These are phyloP conservation scores for Candida koratica DNA, from an alignment of 805 yeast species.

Conservation along the genomic window DNA sequence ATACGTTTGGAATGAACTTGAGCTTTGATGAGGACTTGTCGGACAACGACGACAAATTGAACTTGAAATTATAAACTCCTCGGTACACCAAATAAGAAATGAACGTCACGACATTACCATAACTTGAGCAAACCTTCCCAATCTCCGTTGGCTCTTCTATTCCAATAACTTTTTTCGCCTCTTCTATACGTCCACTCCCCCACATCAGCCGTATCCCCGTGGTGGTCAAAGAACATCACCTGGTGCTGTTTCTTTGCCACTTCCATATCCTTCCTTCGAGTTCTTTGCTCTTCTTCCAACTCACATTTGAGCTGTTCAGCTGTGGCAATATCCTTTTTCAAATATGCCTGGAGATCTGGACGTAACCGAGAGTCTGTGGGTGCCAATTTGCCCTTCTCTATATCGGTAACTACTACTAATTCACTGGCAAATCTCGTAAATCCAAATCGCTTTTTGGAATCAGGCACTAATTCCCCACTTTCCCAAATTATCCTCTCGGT, in stretches of 20 bases:
- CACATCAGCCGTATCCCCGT: slow-evolving; percentile 31
- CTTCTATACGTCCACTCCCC: slow-evolving; percentile 52
- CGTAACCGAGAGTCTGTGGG: slow-evolving; percentile 88
- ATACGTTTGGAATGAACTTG: slow-evolving; percentile 11
- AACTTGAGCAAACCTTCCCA: slow-evolving; percentile 56
- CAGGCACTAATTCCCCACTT: slow-evolving; percentile 58
- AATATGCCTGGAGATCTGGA: slow-evolving; percentile 78
- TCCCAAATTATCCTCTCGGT: slow-evolving; percentile 59
- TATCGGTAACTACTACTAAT: slow-evolving; percentile 69
- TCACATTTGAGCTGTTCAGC: slow-evolving; percentile 70
- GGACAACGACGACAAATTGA: slow-evolving; percentile 35
- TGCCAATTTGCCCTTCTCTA: slow-evolving; percentile 64
- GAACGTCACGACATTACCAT: slow-evolving; percentile 46
- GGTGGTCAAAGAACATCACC: slow-evolving; percentile 62
- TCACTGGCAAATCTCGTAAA: slow-evolving; percentile 80
- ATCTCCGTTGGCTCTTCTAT: slow-evolving; percentile 57
- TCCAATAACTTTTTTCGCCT: slow-evolving; percentile 76
- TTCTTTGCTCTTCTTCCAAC: slow-evolving; percentile 79
- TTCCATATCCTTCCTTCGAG: slow-evolving; percentile 58
- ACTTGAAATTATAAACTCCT: slow-evolving; percentile 24
- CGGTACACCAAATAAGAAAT: too few relatives aligned
- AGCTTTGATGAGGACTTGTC: slow-evolving; percentile 21
- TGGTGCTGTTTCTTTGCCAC: slow-evolving; percentile 41
- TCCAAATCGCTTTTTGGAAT: slow-evolving; percentile 69
- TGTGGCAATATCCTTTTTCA: slow-evolving; percentile 58